Evolutionary conservation across 2,329 filamentous ascomycete genomes (phyloP).

Genomic region (Chalaropsis thielavioides): DNA sequence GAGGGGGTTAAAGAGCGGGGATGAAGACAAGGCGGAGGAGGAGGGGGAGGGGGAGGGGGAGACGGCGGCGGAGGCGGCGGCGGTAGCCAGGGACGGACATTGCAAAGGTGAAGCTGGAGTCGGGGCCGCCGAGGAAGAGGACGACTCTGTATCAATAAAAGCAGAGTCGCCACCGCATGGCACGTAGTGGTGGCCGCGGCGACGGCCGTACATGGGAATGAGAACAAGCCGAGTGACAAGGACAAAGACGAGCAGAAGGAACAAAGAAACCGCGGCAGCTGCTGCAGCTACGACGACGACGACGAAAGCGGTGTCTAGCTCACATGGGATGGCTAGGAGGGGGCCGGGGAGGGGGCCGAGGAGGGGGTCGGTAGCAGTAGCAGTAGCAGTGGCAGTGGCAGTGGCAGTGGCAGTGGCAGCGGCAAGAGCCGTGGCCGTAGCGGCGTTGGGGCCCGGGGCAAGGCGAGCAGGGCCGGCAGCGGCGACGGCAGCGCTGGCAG

Average conservation of each 20-base stretch:
- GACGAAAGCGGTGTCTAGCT: background rate
- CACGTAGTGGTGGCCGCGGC: background rate
- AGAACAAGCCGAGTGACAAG: background rate
- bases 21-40: background rate
- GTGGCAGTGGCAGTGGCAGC: background rate
- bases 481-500: background rate
- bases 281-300: conserved; percentile 6
- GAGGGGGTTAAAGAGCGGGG: background rate
- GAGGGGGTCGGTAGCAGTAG: background rate
- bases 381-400: background rate
- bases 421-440: background rate
- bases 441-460: background rate
- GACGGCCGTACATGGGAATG: background rate
- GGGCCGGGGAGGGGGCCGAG: background rate
- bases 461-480: background rate
- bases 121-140: background rate
- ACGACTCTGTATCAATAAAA: background rate
- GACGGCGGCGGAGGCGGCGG: background rate
- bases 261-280: background rate
- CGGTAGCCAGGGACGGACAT: background rate
- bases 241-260: background rate
- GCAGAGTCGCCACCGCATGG: background rate
- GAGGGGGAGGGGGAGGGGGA: background rate
- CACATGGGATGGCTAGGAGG: background rate
- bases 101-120: background rate